phyloP scores from a whole-genome alignment of 2,329 filamentous ascomycete genomes.

The Penicillium sp. region DNA sequence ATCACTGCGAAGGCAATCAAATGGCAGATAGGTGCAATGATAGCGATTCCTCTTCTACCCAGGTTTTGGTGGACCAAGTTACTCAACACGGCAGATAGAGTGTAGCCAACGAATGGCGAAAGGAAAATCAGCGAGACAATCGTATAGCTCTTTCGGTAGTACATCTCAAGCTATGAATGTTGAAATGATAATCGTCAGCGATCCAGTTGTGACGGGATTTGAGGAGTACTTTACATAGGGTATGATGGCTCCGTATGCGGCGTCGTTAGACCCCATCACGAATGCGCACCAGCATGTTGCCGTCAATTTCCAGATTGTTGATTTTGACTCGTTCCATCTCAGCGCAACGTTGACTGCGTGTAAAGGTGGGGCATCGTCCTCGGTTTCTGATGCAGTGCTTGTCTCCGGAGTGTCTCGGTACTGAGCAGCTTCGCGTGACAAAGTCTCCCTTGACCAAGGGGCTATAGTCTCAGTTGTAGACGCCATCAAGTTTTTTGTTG shows the following conservation, averaged over 20 bases:
- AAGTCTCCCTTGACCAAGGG: background rate
- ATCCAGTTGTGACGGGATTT: background rate
- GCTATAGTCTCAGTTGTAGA: background rate
- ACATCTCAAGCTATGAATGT: conserved; percentile 41
- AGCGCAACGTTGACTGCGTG: conserved; percentile 24
- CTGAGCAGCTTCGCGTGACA: background rate
- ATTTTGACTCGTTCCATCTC: conserved; percentile 23
- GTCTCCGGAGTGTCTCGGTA: background rate
- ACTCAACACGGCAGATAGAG: conserved; percentile 47
- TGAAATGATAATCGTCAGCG: background rate
- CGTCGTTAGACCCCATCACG: conserved; percentile 27
- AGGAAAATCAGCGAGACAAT: conserved; percentile 53
- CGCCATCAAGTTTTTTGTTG: background rate
- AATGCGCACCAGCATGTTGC: conserved; percentile 23
- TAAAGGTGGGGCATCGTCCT: conserved; percentile 21
- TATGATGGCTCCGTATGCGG: conserved; percentile 22
- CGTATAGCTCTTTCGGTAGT: conserved; percentile 45
- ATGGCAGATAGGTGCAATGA: conserved; percentile 52
- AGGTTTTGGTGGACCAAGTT: conserved; percentile 45
- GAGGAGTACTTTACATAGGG: conserved; percentile 16
- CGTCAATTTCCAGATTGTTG: conserved; percentile 18
- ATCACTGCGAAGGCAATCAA: conserved; percentile 32
- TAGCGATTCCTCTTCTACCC: conserved; percentile 72
- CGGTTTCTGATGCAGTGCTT: background rate
- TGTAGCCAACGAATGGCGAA: conserved; percentile 52